phyloP scores from a whole-genome alignment of 2,329 filamentous ascomycete species.

The Curvularia hawaiiensis region DNA sequence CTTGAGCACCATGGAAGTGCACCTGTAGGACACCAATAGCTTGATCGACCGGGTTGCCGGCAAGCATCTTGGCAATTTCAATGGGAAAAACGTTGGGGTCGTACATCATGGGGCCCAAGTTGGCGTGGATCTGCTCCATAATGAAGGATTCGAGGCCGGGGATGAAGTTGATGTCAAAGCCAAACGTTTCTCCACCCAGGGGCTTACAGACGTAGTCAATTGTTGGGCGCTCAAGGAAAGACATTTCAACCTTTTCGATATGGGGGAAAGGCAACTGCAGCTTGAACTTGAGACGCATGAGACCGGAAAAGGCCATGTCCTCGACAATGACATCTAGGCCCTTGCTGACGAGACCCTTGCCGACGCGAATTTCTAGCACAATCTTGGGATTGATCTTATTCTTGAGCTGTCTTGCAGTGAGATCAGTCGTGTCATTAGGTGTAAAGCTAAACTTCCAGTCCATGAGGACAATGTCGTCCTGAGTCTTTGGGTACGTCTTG shows the following conservation, averaged over 20 bases:
- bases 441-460: conserved; percentile 99
- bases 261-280: conserved; percentile 95
- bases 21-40: conserved; percentile 93
- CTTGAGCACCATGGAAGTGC: conserved; percentile 87
- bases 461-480: conserved; percentile 96
- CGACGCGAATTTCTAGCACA: conserved; percentile 90
- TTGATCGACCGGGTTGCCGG: conserved; percentile 91
- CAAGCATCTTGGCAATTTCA: conserved; percentile 97
- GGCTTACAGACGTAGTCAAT: conserved; percentile 99
- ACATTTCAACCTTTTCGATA: conserved; percentile 92
- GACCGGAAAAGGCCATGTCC: conserved; percentile 92
- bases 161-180: conserved; percentile 99
- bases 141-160: conserved; percentile 94
- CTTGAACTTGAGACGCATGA: conserved; percentile 98
- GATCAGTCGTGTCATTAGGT: conserved; percentile 88
- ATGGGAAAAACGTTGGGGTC: conserved; percentile 97
- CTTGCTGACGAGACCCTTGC: conserved; percentile 96
- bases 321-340: conserved; percentile 97
- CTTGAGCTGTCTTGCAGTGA: conserved; percentile 87
- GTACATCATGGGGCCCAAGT: conserved; percentile 97
- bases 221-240: conserved; percentile 84
- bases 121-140: conserved; percentile 93
- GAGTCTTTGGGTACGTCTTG: conserved; percentile 94
- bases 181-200: conserved; percentile 90
- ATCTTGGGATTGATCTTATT: conserved; percentile 98